Base-by-base conservation (phyloP, 1,139 yeast species). In the Candida dubliniensis region DNA sequence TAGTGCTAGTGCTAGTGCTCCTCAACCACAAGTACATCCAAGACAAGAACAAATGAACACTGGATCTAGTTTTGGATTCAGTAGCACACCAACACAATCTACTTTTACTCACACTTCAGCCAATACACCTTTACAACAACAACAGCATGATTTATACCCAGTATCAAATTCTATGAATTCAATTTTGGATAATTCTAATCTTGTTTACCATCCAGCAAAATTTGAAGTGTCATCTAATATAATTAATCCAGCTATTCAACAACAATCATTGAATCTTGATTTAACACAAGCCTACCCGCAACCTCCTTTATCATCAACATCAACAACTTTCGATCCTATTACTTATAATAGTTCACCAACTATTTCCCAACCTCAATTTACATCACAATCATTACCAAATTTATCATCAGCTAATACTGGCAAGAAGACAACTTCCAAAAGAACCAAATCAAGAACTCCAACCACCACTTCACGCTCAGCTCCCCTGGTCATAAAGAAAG, bases 131-230 rank as follows among this genome's bases (percentile, higher is more conserved):
- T 30, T 15, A 25, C 31, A 12, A 8, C 31, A 24, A 26, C 15
- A 38, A 10, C 15, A 38, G 7, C 24, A 29, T n/a, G 45, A 41
- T 33, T n/a, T 38, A n/a, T 31, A 36, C 14, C n/a, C 46, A n/a
- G 38, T 46, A 7, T 36, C 53, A 15, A 34, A 8, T 32, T 49
- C 54, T 8, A 42, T 50, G 44, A 48, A 41, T 36, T 47, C 52
- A 9, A 43, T 50, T 33, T 47, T 44, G 29, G 53, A 50, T 23
- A 38, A 37, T 7, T 15, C 40, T n/a, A 30, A 31, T 15, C 35
- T 30, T 7, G 27, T 18, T 31, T 34, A 40, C 23, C 31, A 24
- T 23, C 38, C 34, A 18, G 23, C 23, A 18, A 18, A 18, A 5
- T 5, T 5, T 4, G 23, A 18, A 5, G 5, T 18, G 23, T 18